Evolutionary conservation across 2,329 filamentous ascomycete species (phyloP), one percentile per base, ranked within the genome.

Genomic region (Parastagonospora nodorum): DNA sequence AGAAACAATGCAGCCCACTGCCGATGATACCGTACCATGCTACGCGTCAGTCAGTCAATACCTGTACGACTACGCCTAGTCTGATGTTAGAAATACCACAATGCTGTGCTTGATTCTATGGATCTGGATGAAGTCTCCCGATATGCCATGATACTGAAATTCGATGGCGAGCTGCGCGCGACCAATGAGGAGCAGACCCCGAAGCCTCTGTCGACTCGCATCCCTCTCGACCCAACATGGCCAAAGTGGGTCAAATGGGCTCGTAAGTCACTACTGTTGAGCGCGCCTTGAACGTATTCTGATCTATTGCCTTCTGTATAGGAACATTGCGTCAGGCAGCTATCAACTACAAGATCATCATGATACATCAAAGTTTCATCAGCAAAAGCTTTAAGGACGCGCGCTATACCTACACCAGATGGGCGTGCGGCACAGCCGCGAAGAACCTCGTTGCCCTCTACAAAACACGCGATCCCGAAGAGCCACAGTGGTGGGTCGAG

Each of bases 291-390:
- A 12, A 5, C 11, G 15, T 14, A 39, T 16, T 19, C 37, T 24
- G 12, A 39, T 16, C 24, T 2, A 16, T 29, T 37, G 12, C 9
- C 11, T 28, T 45, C n/a, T n/a, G 9, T 12, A 19, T 12, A 32
- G 31, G 45, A 46, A 67, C 70, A 36, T 62, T 73, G 27, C 60
- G 76, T 12, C 69, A 73, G 8, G 72, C 76, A 12, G 75, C 73
- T 27, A 62, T 67, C 8, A 69, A 71, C 8, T 76, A 78, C 33
- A 78, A 78, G 49, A 71, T 77, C n/a, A 77, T 78, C 51, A 78
- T 77, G 76, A 69, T 77, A 5, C 74, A 77, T 45, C 69, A 77
- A 37, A 73, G 70, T 33, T 78, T 77, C 45, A 57, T 78, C 2
- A 73, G 73, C 33, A 61, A 68, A 35, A 77, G 75, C 42, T 77